Evolutionary conservation across 2,329 filamentous ascomycete genomes (phyloP), one percentile per base, ranked within the genome.

Genomic region (Diaporthe citriasiana): DNA sequence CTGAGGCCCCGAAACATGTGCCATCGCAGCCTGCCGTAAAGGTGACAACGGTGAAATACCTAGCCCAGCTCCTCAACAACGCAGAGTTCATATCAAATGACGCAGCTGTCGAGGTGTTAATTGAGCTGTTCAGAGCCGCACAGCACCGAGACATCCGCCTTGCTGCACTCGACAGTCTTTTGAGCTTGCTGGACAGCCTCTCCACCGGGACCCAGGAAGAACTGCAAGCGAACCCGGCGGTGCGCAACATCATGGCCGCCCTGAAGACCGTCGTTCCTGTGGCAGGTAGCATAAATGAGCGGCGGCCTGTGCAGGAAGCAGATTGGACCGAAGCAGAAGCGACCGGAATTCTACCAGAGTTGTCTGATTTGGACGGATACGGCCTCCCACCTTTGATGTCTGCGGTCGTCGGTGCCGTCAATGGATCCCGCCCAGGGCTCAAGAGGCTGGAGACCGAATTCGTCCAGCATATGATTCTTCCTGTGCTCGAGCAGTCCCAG

Each of bases 11-110:
- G 40, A 27, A 40, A n/a, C 66, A 73, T 40, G 47, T 12, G 56
- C 72, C 72, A 17, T 51, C 66, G 2, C 38, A 63, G 47, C 60
- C 72, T 22, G 50, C 60, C n/a, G 72, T 73, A 19, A 73, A 73
- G 66, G 66, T 73, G 25, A 73, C 72, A 17, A 73, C 72, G 19
- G 72, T 73, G 45, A 73, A 73, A 42, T 73, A 73, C 38, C 66
- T 73, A 8, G 72, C 72, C 33, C 72, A 71, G 47, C 66, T 73
- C 15, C 72, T 73, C 38, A 71, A 73, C 55, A 56, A 73, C 1
- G 66, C 72, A 13, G 56, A 65, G 13, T 73, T 71, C 27, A 40
- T 73, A 35, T 70, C 72, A 17, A 40, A 55, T 35, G 66, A 71
- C 10, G 51, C 72, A 7, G 66, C 72, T 17, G 66, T 47, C 22